Conservation (phyloP, 2,329 filamentous ascomycete species). For the Xylariaceae sp. region DNA sequence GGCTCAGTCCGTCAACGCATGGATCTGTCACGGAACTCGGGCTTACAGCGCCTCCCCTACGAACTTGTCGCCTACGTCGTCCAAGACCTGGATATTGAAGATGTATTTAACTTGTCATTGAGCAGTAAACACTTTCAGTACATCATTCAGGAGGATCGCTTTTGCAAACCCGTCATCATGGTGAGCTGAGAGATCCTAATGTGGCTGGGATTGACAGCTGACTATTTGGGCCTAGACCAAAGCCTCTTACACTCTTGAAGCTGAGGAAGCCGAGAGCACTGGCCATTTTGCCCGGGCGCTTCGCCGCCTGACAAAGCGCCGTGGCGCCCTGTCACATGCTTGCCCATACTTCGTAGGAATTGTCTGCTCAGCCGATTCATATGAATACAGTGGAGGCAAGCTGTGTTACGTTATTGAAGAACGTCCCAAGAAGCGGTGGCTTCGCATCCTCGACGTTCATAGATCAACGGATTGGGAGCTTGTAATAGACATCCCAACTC, state of each 20-base stretch:
- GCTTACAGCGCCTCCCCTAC: conserved; percentile 46
- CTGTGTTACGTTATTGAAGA: conserved; percentile 58
- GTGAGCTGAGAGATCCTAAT: conserved; percentile 36
- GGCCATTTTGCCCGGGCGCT: conserved; percentile 49
- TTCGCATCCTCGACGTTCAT: conserved; percentile 59
- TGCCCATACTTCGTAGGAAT: conserved; percentile 59
- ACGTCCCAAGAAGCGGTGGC: conserved; percentile 29
- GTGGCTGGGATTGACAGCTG: conserved; percentile 22
- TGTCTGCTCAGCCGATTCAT: conserved; percentile 57
- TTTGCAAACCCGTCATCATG: conserved; percentile 55
- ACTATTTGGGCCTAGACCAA: conserved; percentile 29
- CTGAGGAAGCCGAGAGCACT: conserved; percentile 27
- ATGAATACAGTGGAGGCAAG: conserved; percentile 59
- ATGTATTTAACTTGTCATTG: conserved; percentile 53
- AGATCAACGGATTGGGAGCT: conserved; percentile 44
- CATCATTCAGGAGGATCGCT: conserved; percentile 49
- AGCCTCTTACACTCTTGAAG: conserved; percentile 31
- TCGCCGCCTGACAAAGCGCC: conserved; percentile 57
- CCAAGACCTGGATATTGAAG: conserved; percentile 50
- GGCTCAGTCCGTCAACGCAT: no score
- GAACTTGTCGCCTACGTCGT: conserved; percentile 62
- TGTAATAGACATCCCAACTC: conserved; percentile 49
- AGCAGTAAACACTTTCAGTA: conserved; percentile 49
- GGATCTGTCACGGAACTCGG: conserved; percentile 13
- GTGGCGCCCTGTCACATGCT: conserved; percentile 56